A percentile compares a stretch with the other conserved stretches of the same genome.
Conservation (phyloP, 768 basidiomycete species). For the Termitomyces sp. region DNA sequence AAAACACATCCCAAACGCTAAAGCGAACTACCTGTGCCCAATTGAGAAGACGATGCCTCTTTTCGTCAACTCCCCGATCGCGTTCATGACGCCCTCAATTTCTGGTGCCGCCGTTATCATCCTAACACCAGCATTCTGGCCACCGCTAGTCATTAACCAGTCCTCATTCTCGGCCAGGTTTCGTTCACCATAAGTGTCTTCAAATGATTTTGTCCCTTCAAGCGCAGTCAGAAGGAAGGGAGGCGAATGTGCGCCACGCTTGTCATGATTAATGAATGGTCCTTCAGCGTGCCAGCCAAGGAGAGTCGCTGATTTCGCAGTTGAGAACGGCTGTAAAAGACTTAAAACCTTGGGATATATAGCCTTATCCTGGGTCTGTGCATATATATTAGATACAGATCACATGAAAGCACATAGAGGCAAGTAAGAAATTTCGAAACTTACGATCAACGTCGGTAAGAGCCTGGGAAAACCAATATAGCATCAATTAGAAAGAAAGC, state of each 20-base stretch:
- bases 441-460: conserved; percentile 68
- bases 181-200: conserved; percentile 65
- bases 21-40: conserved; percentile 67
- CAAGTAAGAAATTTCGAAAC: conserved; percentile 13
- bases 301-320: conserved; percentile 59
- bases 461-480: conserved; percentile 33
- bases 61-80: conserved; percentile 52
- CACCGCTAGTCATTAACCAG: conserved; percentile 52
- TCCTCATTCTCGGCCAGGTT: conserved; percentile 62
- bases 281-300: conserved; percentile 93
- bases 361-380: conserved; percentile 72
- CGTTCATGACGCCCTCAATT: conserved; percentile 73
- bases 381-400: neutral
- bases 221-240: conserved; percentile 58
- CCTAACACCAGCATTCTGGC: conserved; percentile 57
- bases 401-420: neutral
- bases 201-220: conserved; percentile 62
- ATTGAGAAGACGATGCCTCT: conserved; percentile 79
- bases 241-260: conserved; percentile 79
- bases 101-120: conserved; percentile 88
- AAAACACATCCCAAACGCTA: neutral
- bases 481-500: neutral
- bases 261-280: conserved; percentile 78
- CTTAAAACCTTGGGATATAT: conserved; percentile 67
- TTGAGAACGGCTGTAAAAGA: conserved; percentile 64